These are phyloP conservation scores for Yarrowia porcina DNA, from an alignment of 805 yeast species.

Conservation along the genomic window DNA sequence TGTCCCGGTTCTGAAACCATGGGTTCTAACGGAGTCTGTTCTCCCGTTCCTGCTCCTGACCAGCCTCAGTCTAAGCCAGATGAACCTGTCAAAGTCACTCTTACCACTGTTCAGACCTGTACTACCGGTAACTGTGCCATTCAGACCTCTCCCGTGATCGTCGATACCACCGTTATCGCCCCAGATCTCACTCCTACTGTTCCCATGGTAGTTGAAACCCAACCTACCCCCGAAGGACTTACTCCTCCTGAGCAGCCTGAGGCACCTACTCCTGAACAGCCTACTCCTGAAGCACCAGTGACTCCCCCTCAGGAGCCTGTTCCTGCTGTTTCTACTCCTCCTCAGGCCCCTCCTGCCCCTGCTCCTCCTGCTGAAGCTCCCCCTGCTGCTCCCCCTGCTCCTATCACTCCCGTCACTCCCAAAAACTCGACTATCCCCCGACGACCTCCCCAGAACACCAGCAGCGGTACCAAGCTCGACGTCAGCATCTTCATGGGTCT, in stretches of 20 bases:
- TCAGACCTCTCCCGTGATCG: background rate
- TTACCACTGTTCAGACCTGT: background rate
- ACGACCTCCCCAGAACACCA: conserved; percentile 4
- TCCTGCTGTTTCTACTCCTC: background rate
- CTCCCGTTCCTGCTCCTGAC: too few species aligned
- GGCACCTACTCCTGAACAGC: background rate
- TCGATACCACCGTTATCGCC: background rate
- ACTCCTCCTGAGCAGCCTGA: too few species aligned
- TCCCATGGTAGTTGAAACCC: background rate
- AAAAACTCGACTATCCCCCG: background rate
- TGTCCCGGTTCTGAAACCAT: too few species aligned
- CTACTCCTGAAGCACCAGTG: background rate
- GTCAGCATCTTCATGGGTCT: background rate
- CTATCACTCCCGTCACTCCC: background rate
- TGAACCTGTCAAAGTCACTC: too few species aligned
- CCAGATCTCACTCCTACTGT: background rate
- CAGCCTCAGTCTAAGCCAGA: too few species aligned
- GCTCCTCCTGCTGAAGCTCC: background rate
- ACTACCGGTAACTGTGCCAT: background rate
- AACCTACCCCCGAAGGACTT: too few species aligned
- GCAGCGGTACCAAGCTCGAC: background rate
- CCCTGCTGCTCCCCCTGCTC: too few species aligned
- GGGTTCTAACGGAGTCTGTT: too few species aligned
- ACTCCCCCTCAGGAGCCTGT: background rate
- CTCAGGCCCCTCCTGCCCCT: background rate